Evolutionary conservation across 1,284 basidiomycete species (phyloP), one percentile per base, ranked within the genome.

Genomic region (Trichosporon sp.): DNA sequence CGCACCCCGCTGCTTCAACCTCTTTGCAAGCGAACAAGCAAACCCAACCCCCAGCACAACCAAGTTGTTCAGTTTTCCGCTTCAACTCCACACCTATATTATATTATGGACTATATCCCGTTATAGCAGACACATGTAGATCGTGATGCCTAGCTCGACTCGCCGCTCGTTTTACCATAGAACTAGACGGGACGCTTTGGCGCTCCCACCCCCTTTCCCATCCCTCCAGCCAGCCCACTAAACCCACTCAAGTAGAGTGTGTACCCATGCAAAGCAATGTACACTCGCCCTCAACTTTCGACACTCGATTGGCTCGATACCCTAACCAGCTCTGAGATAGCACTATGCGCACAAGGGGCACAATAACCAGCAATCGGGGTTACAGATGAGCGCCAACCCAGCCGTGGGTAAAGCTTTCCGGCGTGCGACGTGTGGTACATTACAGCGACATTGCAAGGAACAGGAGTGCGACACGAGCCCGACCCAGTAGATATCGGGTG

Each of bases 41-140:
- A 26, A 26, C 26, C 26, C 51, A 19, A 12, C 48, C 16, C 21
- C 51, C 3, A 48, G 2, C 26, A n/a, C 51, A 54, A 4, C 48
- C 48, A 11, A 26, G n/a, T 26, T 54, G 51, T 54, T 54, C 51
- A 54, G 51, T 54, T 54, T 26, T 16, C 51, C 51, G 51, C 51
- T 21, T 54, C 51, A 54, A 16, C 38, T 26, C 26, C 26, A 26
- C 51, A 54, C 26, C 51, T 54, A 21, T 54, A 54, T 54, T 54
- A 54, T 54, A 54, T 26, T 54, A 54, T 54, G 51, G 51, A 54
- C 51, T 54, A 54, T 54, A 54, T 26, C 21, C 51, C 51, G 48
- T 54, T 54, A 54, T 54, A 54, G 51, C 51, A 54, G 51, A 54
- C 51, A 54, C 51, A 54, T 54, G 51, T 54, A 54, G 51, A 54